phyloP scores from a whole-genome alignment of 805 yeast species.

The Yarrowia osloensis region DNA sequence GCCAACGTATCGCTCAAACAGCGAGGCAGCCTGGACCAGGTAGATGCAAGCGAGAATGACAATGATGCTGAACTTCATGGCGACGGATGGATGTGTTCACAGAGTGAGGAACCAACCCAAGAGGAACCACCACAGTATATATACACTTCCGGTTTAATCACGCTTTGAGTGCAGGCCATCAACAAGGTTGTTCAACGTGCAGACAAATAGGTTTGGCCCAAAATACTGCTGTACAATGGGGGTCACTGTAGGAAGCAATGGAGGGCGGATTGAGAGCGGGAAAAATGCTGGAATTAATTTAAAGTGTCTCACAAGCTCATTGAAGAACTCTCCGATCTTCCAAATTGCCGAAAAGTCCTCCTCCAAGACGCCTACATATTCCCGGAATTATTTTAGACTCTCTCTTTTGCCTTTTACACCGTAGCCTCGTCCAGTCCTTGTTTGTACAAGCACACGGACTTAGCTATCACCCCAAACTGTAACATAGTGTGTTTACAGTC shows the following conservation, averaged over 20 bases:
- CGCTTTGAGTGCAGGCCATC: conserved; percentile 21
- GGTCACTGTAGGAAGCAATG: not conserved
- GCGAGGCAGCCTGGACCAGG: conserved; percentile 27
- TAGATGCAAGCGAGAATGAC: conserved; percentile 30
- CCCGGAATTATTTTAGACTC: not conserved
- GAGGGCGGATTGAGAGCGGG: not conserved
- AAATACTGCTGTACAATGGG: not conserved
- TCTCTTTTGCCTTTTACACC: conserved; percentile 3
- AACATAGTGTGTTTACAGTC: conserved; percentile 3
- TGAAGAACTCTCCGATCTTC: not conserved
- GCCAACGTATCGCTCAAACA: conserved; percentile 28
- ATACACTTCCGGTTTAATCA: conserved; percentile 28
- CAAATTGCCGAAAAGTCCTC: not conserved
- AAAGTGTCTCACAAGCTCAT: not conserved
- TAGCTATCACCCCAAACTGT: conserved; percentile 7
- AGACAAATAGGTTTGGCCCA: not conserved
- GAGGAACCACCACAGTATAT: not conserved
- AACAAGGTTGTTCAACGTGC: conserved; percentile 13
- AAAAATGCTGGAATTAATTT: not conserved
- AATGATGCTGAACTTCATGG: conserved; percentile 29
- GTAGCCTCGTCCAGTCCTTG: conserved; percentile 11
- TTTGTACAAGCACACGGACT: conserved; percentile 1
- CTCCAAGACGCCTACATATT: not conserved
- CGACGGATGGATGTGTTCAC: not conserved
- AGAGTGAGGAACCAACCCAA: not conserved